A percentile compares a stretch with the other conserved stretches of the same genome.
Conservation (phyloP, 441 rosid genomes). For the Jatropha multifida region DNA sequence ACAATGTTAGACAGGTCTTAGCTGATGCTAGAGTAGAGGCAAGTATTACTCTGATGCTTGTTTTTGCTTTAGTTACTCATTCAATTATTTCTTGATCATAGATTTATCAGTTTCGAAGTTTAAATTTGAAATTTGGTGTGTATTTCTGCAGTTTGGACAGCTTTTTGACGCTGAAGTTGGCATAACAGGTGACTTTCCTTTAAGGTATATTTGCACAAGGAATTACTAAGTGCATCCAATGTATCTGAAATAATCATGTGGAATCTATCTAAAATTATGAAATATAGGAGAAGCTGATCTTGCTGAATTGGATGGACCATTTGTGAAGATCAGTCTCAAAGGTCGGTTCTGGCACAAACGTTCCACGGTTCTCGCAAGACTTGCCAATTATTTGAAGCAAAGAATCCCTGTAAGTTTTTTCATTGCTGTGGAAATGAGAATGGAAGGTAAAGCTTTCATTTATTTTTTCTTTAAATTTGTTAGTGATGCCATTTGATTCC, state of each 20-base stretch:
- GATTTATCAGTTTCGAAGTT: neutral
- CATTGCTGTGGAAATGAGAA: neutral
- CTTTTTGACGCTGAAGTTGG: slow-evolving; percentile 71
- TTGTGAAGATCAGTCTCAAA: slow-evolving; percentile 77
- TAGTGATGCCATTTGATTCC: neutral
- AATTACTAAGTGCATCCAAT: no score
- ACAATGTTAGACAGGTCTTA: slow-evolving; percentile 60
- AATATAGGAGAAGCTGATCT: slow-evolving; percentile 60
- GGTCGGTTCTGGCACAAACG: slow-evolving; percentile 96
- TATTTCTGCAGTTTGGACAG: slow-evolving; percentile 61
- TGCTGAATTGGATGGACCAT: slow-evolving; percentile 90
- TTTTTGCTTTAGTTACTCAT: no score
- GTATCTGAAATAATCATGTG: no score
- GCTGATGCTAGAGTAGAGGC: slow-evolving; percentile 81
- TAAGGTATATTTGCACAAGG: slow-evolving; percentile 5
- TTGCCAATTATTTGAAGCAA: slow-evolving; percentile 87
- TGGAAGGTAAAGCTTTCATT: neutral
- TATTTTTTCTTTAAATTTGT: neutral
- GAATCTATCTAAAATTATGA: neutral
- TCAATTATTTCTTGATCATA: neutral
- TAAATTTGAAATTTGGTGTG: neutral
- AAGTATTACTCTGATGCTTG: slow-evolving; percentile 6
- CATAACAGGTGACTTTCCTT: slow-evolving; percentile 63
- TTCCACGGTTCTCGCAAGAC: slow-evolving; percentile 66
- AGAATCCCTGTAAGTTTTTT: slow-evolving; percentile 70